phyloP scores from a whole-genome alignment of 75 land plant genomes.

The Picea glauca region DNA sequence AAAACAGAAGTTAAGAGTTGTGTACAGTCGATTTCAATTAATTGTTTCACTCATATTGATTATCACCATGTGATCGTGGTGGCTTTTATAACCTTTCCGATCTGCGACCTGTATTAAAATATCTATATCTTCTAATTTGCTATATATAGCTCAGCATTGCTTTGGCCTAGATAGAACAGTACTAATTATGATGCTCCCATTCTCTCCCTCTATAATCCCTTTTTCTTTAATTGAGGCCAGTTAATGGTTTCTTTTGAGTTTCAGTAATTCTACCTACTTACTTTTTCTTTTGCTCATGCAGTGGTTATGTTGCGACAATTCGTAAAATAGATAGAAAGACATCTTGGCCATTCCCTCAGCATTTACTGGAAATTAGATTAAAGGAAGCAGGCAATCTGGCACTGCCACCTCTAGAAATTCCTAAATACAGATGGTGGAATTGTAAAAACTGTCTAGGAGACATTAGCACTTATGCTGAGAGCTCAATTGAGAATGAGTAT shows the following conservation, averaged over 20 bases:
- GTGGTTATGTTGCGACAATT: slow-evolving; percentile 6
- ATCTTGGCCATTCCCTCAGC: slow-evolving; percentile 10
- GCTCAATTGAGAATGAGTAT: not conserved
- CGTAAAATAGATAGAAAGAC: not conserved
- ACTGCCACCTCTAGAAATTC: slow-evolving; percentile 7
- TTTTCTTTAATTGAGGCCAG: not conserved
- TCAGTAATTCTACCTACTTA: not conserved
- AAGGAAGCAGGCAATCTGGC: not conserved
- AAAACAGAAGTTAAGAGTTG: not conserved
- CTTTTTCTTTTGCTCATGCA: not conserved
- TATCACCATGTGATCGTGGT: not conserved
- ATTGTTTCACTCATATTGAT: not conserved
- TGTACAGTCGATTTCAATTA: not conserved
- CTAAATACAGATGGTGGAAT: slow-evolving; percentile 6
- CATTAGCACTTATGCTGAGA: not conserved
- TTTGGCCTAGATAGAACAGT: not conserved
- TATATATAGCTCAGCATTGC: not conserved
- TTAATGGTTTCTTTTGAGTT: not conserved
- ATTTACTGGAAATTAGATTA: slow-evolving; percentile 3
- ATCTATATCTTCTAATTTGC: not conserved
- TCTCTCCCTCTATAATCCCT: not conserved
- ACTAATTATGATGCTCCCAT: not conserved
- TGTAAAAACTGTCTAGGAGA: slow-evolving; percentile 8
- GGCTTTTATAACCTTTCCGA: not conserved
- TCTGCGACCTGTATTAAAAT: not conserved